phyloP scores from a whole-genome alignment of 164 flowering plant species.

The Dillenia suffruticosa region DNA sequence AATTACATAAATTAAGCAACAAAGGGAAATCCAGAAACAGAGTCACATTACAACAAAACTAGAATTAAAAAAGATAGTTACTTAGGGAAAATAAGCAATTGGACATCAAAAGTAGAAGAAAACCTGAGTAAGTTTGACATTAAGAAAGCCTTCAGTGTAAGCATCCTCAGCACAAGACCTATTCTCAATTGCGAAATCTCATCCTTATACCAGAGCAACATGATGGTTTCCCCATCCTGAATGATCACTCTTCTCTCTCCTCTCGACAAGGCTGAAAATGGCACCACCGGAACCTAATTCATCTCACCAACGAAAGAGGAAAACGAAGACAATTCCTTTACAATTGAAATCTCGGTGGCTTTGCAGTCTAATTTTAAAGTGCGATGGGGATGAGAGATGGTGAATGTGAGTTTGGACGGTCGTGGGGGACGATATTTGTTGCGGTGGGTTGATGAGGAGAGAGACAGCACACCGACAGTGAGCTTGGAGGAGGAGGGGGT shows the following conservation, averaged over 20 bases:
- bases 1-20: no score
- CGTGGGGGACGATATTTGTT: constrained; percentile 3
- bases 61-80: no score
- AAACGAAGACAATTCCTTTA: constrained; percentile 27
- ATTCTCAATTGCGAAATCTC: constrained; percentile 82
- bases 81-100: no score
- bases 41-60: no score
- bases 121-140: constrained; percentile 87
- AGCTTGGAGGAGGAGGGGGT: constrained; percentile 6
- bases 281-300: constrained; percentile 92
- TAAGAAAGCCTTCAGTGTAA: constrained; percentile 78
- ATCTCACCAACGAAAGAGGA: constrained; percentile 23
- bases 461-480: constrained; percentile 16
- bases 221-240: constrained; percentile 73
- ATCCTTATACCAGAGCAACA: constrained; percentile 87
- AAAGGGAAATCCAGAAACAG: no score
- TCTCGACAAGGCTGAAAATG: constrained; percentile 74
- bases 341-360: constrained; percentile 66
- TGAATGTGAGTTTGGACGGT: not conserved
- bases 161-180: constrained; percentile 96
- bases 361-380: constrained; percentile 30
- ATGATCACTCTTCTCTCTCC: constrained; percentile 91
- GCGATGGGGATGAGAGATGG: constrained; percentile 11
- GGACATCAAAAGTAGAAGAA: not conserved
- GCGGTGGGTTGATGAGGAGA: constrained; percentile 12